Base-by-base conservation (phyloP, 768 basidiomycete species). In the Panaeolus papilionaceus region DNA sequence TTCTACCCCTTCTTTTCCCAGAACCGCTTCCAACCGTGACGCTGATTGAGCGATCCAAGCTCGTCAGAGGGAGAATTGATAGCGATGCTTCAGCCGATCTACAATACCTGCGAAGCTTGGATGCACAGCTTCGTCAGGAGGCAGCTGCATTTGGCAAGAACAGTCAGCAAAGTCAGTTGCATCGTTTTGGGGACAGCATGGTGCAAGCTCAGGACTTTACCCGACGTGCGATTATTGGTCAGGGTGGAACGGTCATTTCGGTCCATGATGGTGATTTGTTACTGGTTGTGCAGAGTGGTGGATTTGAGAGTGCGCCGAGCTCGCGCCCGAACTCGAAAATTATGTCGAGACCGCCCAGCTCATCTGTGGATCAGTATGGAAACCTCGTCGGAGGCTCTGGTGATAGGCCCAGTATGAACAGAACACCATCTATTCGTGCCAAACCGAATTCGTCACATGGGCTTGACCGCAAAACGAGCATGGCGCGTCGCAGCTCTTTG, bases 371-470 rank as follows among this genome's bases (percentile, higher is more conserved):
- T 65, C 71, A 70, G 28, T 12, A 58, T 58, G 54, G 54, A 6
- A 58, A 33, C 33, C 26, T 58, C 7, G 9, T 75, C 42, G 73
- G 80, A 23, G 72, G 73, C 20, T 64, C 68, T 47, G 23, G 54
- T 37, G 84, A 86, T 14, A 86, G 83, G 71, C 68, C 68, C 10
- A 62, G 80, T 4, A 72, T 91, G 11, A 79, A 81, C 16, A 85
- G 93, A 11, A 83, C 85, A 9, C 92, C 93, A 1, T 93, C 92
- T 3, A 92, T 94, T 64, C 88, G 93, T 20, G 91, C 94, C 61
- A 92, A 89, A 69, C 88, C 93, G 0, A 85, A 87, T 37, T 84
- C 88, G 0, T 88, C 89, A 0, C 87, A 91, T 37, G 86, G 87
- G 0, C 71, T 93, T 47, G 92, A 94, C 49, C 86, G 93, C n/a